phyloP scores from a whole-genome alignment of 257 asterid genomes.

The Paraleonurus japonicus region DNA sequence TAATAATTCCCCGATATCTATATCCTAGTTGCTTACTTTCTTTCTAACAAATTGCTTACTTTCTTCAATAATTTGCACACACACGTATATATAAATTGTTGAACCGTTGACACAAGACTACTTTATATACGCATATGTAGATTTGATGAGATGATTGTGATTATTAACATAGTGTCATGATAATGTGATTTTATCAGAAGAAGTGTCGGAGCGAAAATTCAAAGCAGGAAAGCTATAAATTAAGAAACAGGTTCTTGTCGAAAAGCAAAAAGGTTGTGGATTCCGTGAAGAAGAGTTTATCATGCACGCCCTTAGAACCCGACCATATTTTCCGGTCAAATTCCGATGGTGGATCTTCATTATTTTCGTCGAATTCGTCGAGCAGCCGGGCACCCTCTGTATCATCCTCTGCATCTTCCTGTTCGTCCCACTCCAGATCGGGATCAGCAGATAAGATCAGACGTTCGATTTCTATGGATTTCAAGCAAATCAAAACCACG shows the following conservation, averaged over 20 bases:
- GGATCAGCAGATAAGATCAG: constrained; percentile 19
- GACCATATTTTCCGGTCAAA: constrained; percentile 17
- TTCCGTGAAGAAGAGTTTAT: constrained; percentile 25
- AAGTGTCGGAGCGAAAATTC: constrained; percentile 25
- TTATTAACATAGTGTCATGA: background rate
- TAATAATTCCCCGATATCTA: too few relatives aligned
- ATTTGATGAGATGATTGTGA: background rate
- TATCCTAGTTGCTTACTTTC: too few relatives aligned
- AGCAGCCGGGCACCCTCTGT: constrained; percentile 1
- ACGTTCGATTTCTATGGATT: constrained; percentile 19
- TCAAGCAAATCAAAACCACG: constrained; percentile 12
- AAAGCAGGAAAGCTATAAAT: constrained; percentile 14
- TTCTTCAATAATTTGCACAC: too few relatives aligned
- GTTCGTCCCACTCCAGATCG: constrained; percentile 34
- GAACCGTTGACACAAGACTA: too few relatives aligned
- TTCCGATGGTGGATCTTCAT: constrained; percentile 31
- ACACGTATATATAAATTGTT: too few relatives aligned
- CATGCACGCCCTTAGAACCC: constrained; percentile 19
- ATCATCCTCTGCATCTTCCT: constrained; percentile 26
- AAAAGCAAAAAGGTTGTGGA: constrained; percentile 24
- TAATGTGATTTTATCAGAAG: constrained; percentile 30
- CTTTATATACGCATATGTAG: too few relatives aligned
- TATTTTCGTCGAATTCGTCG: constrained; percentile 30
- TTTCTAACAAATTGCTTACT: too few relatives aligned
- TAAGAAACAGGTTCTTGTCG: constrained; percentile 16